Evolutionary conservation across 1,284 basidiomycete species (phyloP).

Genomic region (Pseudozyma pruni): DNA sequence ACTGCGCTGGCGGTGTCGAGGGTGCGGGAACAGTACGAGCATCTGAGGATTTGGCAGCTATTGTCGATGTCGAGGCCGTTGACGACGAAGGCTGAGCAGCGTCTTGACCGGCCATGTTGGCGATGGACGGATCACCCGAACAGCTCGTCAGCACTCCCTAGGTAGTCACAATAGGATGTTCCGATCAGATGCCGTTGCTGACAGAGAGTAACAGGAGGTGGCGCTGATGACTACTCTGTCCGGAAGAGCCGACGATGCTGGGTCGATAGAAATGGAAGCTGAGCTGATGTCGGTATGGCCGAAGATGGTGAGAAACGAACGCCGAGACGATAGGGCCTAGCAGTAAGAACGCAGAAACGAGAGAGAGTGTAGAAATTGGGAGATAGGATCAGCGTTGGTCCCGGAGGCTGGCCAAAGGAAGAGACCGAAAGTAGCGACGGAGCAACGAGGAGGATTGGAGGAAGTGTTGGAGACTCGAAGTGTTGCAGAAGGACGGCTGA

Average conservation of each 20-base stretch:
- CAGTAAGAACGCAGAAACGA: too few species aligned
- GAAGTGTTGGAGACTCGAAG: too few species aligned
- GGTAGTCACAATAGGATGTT: neutral
- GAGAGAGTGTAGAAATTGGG: neutral
- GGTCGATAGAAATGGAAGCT: neutral
- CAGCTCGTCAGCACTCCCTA: neutral
- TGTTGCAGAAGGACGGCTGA: too few species aligned
- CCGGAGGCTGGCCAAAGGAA: neutral
- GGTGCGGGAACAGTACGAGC: too few species aligned
- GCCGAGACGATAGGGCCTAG: too few species aligned
- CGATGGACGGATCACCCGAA: neutral
- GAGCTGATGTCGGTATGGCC: too few species aligned
- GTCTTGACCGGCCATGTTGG: constrained; percentile 14
- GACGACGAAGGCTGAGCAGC: constrained; percentile 11
- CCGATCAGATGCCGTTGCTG: neutral
- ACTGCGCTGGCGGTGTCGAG: constrained; percentile 23
- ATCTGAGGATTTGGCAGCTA: neutral
- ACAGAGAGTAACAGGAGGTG: neutral
- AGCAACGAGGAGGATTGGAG: constrained; percentile 2
- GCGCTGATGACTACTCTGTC: too few species aligned
- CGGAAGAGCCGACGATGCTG: too few species aligned
- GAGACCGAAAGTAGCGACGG: neutral
- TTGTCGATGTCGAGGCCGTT: constrained; percentile 2
- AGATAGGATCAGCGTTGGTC: neutral
- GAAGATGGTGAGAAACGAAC: too few species aligned